Base-by-base conservation (phyloP, 2,329 filamentous ascomycete species). In the Stemphylium vesicarium region DNA sequence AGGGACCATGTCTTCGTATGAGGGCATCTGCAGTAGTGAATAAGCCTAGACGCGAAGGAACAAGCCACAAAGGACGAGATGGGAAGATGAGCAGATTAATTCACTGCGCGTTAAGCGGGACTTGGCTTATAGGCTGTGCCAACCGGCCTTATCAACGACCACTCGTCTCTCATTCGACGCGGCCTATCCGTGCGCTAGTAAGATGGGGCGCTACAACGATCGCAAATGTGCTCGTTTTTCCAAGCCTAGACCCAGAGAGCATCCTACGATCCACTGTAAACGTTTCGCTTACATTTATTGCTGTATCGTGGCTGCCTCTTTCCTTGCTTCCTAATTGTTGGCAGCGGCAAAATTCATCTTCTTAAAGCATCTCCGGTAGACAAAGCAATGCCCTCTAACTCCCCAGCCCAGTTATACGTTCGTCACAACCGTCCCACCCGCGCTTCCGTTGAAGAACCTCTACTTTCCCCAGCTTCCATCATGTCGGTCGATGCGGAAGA, bases 151-250 rank as follows among this genome's bases (percentile, higher is more conserved):
- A 26, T 26, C 24, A 26, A 26, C 5, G 7, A 26, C 24, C 24
- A 26, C 24, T 26, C 24, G 2, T 26, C 24, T 7, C 24, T 26
- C 24, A 42, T 4, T 26, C 26, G n/a, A 22, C 5, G 13, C 13
- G 22, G 13, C 32, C 33, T 26, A 35, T 22, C 16, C 4, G 6
- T 22, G 33, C 32, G n/a, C 9, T 5, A n/a, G 41, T 29, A 44
- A 29, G 41, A 18, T 11, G 16, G 16, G 33, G 15, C 13, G 46
- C 46, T 33, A 51, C 32, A 54, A 51, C 22, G 4, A 11, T 54
- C 51, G 45, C 56, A 50, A 54, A 56, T 33, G 40, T 49, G 44
- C 44, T 55, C 55, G 32, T 33, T 8, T 7, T 12, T 8, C 1
- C 32, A 7, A 29, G 22, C 31, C 16, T 22, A 15, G 2, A 1